phyloP scores from a whole-genome alignment of 371 early-diverging fungal species.

The Coemansia sp. region DNA sequence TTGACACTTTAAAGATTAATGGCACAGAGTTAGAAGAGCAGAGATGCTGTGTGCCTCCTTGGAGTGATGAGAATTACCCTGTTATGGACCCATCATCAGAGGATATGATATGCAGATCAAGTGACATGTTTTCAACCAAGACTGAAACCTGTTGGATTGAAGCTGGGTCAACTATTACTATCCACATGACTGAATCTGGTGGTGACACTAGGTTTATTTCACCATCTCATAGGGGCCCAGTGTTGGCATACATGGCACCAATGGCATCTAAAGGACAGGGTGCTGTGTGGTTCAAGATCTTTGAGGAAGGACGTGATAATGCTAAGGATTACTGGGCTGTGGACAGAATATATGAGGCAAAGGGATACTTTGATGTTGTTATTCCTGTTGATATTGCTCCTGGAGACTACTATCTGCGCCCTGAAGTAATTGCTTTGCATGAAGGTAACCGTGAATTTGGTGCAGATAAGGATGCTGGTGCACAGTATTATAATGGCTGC shows the following conservation, averaged over 20 bases:
- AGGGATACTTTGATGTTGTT: constrained; percentile 14
- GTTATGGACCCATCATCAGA: neutral
- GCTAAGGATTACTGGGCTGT: constrained; percentile 12
- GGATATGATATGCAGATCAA: constrained; percentile 14
- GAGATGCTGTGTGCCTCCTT: constrained; percentile 8
- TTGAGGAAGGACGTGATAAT: constrained; percentile 18
- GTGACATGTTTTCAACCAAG: neutral
- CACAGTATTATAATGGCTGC: constrained; percentile 40
- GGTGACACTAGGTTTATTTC: constrained; percentile 13
- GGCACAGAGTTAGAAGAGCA: constrained; percentile 5
- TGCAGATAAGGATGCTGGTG: constrained; percentile 11
- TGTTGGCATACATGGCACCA: constrained; percentile 23
- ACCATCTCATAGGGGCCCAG: constrained; percentile 18
- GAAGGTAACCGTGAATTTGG: constrained; percentile 19
- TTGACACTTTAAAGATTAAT: neutral
- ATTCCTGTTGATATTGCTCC: constrained; percentile 21
- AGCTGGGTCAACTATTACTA: constrained; percentile 3
- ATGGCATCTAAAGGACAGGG: constrained; percentile 20
- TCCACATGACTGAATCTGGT: constrained; percentile 13
- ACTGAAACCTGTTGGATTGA: constrained; percentile 3
- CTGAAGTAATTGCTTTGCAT: constrained; percentile 24
- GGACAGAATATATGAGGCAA: constrained; percentile 1
- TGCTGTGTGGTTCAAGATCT: constrained; percentile 37
- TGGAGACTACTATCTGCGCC: constrained; percentile 17
- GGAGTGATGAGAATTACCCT: constrained; percentile 11